These are phyloP conservation scores for Mucor saturninus DNA, from an alignment of 371 early-diverging fungal genomes.

Conservation along the genomic window DNA sequence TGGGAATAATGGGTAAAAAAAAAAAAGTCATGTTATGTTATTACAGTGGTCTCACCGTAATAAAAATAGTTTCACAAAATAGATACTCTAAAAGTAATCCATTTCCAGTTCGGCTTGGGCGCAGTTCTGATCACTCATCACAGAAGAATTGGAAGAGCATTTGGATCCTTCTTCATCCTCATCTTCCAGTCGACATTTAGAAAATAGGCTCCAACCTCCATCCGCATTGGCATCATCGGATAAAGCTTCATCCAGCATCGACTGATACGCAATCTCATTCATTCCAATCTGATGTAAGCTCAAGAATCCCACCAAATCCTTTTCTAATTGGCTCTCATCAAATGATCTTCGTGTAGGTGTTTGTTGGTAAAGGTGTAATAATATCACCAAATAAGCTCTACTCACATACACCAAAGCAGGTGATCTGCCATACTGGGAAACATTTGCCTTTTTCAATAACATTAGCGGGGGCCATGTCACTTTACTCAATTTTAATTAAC, in stretches of 20 bases:
- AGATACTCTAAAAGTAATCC: not conserved
- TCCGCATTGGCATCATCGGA: slow-evolving; percentile 26
- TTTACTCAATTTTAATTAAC: not conserved
- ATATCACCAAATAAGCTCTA: slow-evolving; percentile 22
- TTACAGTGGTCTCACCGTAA: not conserved
- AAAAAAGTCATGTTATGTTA: too few species aligned
- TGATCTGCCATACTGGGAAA: slow-evolving; percentile 25
- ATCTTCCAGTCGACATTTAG: not conserved
- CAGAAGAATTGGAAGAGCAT: slow-evolving; percentile 13
- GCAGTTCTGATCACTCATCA: slow-evolving; percentile 2
- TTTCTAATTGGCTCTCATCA: slow-evolving; percentile 39
- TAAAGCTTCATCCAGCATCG: slow-evolving; percentile 23
- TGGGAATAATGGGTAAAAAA: too few species aligned
- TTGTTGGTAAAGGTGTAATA: slow-evolving; percentile 36
- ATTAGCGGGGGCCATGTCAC: not conserved
- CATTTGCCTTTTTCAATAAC: slow-evolving; percentile 21
- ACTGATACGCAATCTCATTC: slow-evolving; percentile 17
- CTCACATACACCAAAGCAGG: slow-evolving; percentile 27
- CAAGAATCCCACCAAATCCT: slow-evolving; percentile 26
- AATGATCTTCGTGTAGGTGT: slow-evolving; percentile 39
- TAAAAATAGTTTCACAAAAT: not conserved
- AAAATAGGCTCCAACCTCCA: slow-evolving; percentile 37
- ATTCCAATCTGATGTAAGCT: slow-evolving; percentile 16
- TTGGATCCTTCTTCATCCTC: slow-evolving; percentile 4
- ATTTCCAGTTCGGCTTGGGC: slow-evolving; percentile 7